Percentiles rank a stretch among this genome's conserved stretches.
phyloP scores from a whole-genome alignment of 2,329 filamentous ascomycete genomes.

The Pestalotiopsis fici region DNA sequence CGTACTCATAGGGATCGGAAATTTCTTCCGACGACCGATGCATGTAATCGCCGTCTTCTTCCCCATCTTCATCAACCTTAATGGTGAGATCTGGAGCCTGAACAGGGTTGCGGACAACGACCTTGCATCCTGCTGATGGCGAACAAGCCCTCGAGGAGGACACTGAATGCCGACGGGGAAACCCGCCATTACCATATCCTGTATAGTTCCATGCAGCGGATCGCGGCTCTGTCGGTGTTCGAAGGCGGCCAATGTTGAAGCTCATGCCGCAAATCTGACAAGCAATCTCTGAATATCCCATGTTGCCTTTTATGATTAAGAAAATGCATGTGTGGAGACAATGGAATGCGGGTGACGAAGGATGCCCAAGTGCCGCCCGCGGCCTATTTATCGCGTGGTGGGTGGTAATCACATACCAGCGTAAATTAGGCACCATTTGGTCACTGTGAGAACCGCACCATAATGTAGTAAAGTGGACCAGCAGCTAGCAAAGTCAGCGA shows the following conservation, averaged over 20 bases:
- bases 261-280: constrained; percentile 1
- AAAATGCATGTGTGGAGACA: too few relatives aligned
- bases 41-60: not conserved
- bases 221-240: not conserved
- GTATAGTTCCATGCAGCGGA: not conserved
- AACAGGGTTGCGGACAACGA: not conserved
- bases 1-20: not conserved
- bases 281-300: not conserved
- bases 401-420: too few relatives aligned
- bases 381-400: too few relatives aligned
- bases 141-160: not conserved
- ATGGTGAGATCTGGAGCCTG: not conserved
- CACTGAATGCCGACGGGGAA: not conserved
- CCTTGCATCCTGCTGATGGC: not conserved
- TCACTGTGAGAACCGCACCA: too few relatives aligned
- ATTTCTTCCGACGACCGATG: not conserved
- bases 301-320: not conserved
- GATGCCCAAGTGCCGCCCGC: too few relatives aligned
- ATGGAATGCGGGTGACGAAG: too few relatives aligned
- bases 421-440: too few relatives aligned
- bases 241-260: constrained; percentile 6
- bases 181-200: not conserved
- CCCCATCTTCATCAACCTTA: not conserved
- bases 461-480: too few relatives aligned
- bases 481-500: too few relatives aligned